Conservation (phyloP, 805 yeast genomes). For the Jamesozyma jinghongensis region DNA sequence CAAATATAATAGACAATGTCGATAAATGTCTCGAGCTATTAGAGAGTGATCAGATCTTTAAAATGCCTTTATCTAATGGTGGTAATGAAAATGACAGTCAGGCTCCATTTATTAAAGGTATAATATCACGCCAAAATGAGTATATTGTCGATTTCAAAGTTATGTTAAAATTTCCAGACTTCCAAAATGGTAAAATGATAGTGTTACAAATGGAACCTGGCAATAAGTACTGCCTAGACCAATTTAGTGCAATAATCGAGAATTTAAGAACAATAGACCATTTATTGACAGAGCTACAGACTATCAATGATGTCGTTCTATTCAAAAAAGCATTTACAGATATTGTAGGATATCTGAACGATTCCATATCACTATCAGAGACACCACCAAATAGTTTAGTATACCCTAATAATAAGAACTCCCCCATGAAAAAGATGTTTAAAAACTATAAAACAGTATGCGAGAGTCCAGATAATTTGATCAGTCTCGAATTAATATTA, state of each 20-base stretch:
- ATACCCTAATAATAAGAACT: conserved; percentile 46
- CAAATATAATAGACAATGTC: conserved; percentile 37
- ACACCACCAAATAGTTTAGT: conserved; percentile 45
- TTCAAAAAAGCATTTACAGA: conserved; percentile 10
- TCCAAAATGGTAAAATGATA: conserved; percentile 36
- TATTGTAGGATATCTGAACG: not conserved
- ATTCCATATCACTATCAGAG: conserved; percentile 26
- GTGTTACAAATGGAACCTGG: conserved; percentile 32
- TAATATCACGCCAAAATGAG: conserved; percentile 45
- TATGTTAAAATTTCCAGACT: conserved; percentile 28
- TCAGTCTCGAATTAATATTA: conserved; percentile 49
- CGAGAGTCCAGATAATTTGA: conserved; percentile 24
- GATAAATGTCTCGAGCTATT: conserved; percentile 33
- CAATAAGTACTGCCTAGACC: conserved; percentile 36
- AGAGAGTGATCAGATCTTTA: conserved; percentile 35
- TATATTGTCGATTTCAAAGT: conserved; percentile 42
- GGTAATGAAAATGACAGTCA: conserved; percentile 1
- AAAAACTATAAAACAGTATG: conserved; percentile 21
- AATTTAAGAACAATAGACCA: conserved; percentile 12
- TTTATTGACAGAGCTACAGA: conserved; percentile 31
- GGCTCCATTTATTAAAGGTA: conserved; percentile 41
- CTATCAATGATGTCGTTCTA: conserved; percentile 32
- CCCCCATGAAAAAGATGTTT: conserved; percentile 40
- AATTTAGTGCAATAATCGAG: conserved; percentile 27
- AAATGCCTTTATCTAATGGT: conserved; percentile 41